These are phyloP conservation scores for Alternaria incomplexa DNA, from an alignment of 2,329 filamentous ascomycete genomes.

Conservation along the genomic window DNA sequence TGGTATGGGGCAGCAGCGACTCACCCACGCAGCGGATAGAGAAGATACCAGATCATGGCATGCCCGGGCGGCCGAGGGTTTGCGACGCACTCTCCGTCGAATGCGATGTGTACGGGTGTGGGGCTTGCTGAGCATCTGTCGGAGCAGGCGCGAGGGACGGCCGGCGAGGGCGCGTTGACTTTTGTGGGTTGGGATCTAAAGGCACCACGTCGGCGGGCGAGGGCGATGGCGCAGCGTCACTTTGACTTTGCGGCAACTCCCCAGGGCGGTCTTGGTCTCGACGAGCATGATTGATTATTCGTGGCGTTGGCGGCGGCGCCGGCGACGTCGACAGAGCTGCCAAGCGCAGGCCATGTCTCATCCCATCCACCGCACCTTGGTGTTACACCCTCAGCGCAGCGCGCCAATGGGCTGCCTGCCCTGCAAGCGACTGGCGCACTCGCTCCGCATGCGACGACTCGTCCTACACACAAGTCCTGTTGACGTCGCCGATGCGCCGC, in stretches of 20 bases:
- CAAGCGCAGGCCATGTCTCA: slow-evolving; percentile 21
- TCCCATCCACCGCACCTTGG: slow-evolving; percentile 12
- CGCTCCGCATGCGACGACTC: neutral
- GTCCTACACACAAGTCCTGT: neutral
- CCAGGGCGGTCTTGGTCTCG: slow-evolving; percentile 23
- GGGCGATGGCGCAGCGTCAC: slow-evolving; percentile 23
- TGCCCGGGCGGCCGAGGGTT: slow-evolving; percentile 33
- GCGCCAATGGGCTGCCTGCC: slow-evolving; percentile 7
- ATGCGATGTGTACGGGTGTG: slow-evolving; percentile 24
- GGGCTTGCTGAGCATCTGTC: slow-evolving; percentile 36
- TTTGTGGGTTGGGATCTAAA: neutral
- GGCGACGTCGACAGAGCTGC: slow-evolving; percentile 20
- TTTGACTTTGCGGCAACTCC: slow-evolving; percentile 18
- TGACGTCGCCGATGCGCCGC: neutral
- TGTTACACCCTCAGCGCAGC: slow-evolving; percentile 1
- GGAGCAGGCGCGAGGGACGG: slow-evolving; percentile 11
- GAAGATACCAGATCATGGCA: slow-evolving; percentile 75
- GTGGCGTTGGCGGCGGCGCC: slow-evolving; percentile 31
- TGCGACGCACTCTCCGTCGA: slow-evolving; percentile 34
- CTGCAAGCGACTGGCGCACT: slow-evolving; percentile 1
- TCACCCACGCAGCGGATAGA: slow-evolving; percentile 79
- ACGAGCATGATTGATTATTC: slow-evolving; percentile 30
- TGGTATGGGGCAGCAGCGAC: slow-evolving; percentile 32
- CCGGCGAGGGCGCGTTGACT: neutral
- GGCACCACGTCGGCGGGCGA: slow-evolving; percentile 2